A percentile compares a stretch with the other conserved stretches of the same genome.
Evolutionary conservation across 2,329 filamentous ascomycete species (phyloP).

Genomic region (Aspergillus quadrilineatus): DNA sequence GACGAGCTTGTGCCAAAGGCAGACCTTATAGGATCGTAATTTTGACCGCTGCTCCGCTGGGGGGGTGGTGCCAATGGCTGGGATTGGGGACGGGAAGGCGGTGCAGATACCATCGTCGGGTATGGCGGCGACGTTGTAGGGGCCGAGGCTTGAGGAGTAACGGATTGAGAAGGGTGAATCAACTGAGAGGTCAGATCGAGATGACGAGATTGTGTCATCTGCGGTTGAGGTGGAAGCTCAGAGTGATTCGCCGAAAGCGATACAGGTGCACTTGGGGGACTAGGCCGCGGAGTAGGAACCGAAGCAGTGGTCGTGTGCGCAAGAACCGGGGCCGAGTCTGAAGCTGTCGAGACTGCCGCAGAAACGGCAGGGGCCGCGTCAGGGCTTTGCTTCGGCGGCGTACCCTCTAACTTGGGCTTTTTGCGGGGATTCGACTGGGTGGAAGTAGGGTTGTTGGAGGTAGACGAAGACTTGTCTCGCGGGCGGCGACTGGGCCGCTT

Average conservation of each 20-base stretch:
- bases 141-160: slow-evolving; percentile 24
- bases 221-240: slow-evolving; percentile 16
- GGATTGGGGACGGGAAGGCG: slow-evolving; percentile 42
- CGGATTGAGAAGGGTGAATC: slow-evolving; percentile 33
- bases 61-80: slow-evolving; percentile 44
- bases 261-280: slow-evolving; percentile 16
- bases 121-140: slow-evolving; percentile 24
- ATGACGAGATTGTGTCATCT: slow-evolving; percentile 21
- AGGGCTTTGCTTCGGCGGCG: slow-evolving; percentile 8
- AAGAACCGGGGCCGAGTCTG: background rate
- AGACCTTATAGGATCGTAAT: slow-evolving; percentile 84
- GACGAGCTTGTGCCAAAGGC: slow-evolving; percentile 53
- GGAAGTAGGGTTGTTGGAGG: slow-evolving; percentile 14
- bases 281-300: slow-evolving; percentile 16
- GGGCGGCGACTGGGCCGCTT: slow-evolving; percentile 34
- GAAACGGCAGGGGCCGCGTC: background rate
- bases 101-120: slow-evolving; percentile 23
- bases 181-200: slow-evolving; percentile 19
- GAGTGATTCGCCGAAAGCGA: background rate
- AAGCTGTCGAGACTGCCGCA: background rate
- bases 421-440: slow-evolving; percentile 44
- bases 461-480: slow-evolving; percentile 37
- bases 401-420: slow-evolving; percentile 43
- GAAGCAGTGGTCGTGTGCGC: slow-evolving; percentile 6
- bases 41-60: slow-evolving; percentile 69